Percentiles rank a stretch among this genome's conserved stretches.
Evolutionary conservation across 345 rosid genomes (phyloP).

Genomic region (Lumnitzera racemosa): DNA sequence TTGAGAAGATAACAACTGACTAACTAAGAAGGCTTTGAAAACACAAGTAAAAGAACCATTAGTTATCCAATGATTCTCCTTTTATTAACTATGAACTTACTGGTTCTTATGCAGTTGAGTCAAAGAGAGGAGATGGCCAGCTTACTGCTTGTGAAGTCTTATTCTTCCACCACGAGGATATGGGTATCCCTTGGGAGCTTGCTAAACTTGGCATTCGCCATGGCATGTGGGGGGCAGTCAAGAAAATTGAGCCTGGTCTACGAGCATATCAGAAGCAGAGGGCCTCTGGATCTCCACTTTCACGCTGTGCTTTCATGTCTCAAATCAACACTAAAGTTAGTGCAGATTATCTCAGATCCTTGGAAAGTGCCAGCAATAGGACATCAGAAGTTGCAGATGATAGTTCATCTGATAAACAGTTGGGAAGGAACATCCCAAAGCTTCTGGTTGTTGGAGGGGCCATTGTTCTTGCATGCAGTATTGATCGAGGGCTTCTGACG

Average conservation of each 20-base stretch:
- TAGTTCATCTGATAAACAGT: conserved; percentile 30
- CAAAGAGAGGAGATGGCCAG: conserved; percentile 77
- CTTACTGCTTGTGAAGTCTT: conserved; percentile 83
- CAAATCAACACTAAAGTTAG: conserved; percentile 82
- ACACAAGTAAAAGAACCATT: too few relatives aligned
- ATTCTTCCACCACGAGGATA: conserved; percentile 91
- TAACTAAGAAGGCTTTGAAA: too few relatives aligned
- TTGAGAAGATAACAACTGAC: too few relatives aligned
- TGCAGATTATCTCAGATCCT: conserved; percentile 43
- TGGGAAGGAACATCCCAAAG: conserved; percentile 52
- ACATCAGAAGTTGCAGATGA: conserved; percentile 22
- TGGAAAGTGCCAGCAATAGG: conserved; percentile 30
- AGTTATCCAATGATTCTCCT: not conserved
- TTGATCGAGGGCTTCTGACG: conserved; percentile 84
- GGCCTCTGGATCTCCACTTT: conserved; percentile 47
- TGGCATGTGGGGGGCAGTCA: conserved; percentile 99
- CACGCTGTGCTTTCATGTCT: conserved; percentile 70
- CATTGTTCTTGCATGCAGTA: conserved; percentile 72
- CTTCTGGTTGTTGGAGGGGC: conserved; percentile 79
- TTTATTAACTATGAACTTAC: not conserved
- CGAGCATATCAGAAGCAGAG: conserved; percentile 61
- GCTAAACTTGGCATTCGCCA: conserved; percentile 91
- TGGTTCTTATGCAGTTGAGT: conserved; percentile 57
- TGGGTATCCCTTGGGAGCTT: conserved; percentile 98
- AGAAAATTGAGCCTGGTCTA: conserved; percentile 84